Evolutionary conservation across 257 asterid genomes (phyloP), one percentile per base, ranked within the genome.

Genomic region (Agastache rugosa): DNA sequence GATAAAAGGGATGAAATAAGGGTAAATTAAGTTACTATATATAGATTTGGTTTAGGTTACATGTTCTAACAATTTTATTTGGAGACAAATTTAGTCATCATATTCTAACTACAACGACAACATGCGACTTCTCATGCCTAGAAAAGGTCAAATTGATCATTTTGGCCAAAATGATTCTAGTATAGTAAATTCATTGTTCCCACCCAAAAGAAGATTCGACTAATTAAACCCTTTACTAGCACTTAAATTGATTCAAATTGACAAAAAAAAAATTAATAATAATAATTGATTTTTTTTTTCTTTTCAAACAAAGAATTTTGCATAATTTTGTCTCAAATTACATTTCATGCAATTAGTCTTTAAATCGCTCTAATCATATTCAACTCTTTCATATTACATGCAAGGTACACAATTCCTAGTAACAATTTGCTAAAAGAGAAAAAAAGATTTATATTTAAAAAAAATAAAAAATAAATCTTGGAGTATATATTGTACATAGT

Each of bases 401-500:
- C 5, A 29, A 29, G 37, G 37, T 31, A 31, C 4, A 31, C 4
- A 31, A 31, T 31, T 15, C 55, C 20, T 5, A 48, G 22, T 16
- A 16, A n/a, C 22, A 48, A 50, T 50, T 7, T 50, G 1, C 23
- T 7, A 50, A 7, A 37, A 37, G 37, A 8, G 20, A 22, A 22
- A 11, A 10, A 0, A 11, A 11, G 0, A 54, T 22, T 1, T 8
- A n/a, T 55, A 20, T 20, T 10, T 3, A 55, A 55, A 55, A 22
- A 20, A 6, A 11, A 3, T 54, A 54, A 19, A 17, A 25, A 10
- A n/a, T n/a, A 29, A 66, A 27, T 44, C 42, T 67, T 67, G 17
- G 2, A 39, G 41, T 37, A n/a, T 14, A 67, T 45, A 39, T 39
- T 75, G 75, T 67, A 67, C 68, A 41, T 41, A 35, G 41, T 0